Evolutionary conservation across 768 basidiomycete genomes (phyloP).

Genomic region (Pleurotus tuber-regium): DNA sequence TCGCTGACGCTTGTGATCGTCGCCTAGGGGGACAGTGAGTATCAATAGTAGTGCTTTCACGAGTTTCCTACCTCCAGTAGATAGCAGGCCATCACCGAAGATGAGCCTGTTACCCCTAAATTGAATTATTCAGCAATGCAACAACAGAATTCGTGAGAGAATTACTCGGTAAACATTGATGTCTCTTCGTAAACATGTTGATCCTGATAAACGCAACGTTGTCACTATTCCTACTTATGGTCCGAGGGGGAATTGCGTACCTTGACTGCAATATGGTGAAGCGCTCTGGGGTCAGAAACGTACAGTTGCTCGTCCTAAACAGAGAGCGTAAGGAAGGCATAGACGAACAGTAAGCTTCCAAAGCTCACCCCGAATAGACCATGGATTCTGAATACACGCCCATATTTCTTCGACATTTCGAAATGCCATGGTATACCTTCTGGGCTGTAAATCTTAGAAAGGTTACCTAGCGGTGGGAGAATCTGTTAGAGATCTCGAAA

Average conservation of each 20-base stretch:
- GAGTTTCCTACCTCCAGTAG: constrained; percentile 15
- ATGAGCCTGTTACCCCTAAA: constrained; percentile 12
- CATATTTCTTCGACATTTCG: constrained; percentile 9
- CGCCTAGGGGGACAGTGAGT: constrained; percentile 23
- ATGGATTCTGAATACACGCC: constrained; percentile 6
- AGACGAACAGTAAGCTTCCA: neutral
- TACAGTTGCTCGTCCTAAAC: constrained; percentile 7
- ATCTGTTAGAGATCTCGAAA: constrained; percentile 1
- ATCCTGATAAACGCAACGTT: constrained; percentile 22
- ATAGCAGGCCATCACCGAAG: constrained; percentile 18
- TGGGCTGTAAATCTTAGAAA: constrained; percentile 6
- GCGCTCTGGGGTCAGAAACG: constrained; percentile 6
- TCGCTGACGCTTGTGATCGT: constrained; percentile 38
- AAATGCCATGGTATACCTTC: constrained; percentile 10
- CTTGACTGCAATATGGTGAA: constrained; percentile 7
- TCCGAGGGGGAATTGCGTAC: neutral
- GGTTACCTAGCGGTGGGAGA: constrained; percentile 8
- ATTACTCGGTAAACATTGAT: constrained; percentile 24
- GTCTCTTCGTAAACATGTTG: constrained; percentile 31
- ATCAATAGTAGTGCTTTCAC: too few species aligned
- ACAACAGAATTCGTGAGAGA: neutral
- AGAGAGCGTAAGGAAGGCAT: neutral
- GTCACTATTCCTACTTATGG: neutral
- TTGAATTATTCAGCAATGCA: neutral
- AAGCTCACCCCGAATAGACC: constrained; percentile 7